Percentiles rank a stretch among this genome's conserved stretches.
phyloP scores from a whole-genome alignment of 768 basidiomycete species.

The Podaxis sp. region DNA sequence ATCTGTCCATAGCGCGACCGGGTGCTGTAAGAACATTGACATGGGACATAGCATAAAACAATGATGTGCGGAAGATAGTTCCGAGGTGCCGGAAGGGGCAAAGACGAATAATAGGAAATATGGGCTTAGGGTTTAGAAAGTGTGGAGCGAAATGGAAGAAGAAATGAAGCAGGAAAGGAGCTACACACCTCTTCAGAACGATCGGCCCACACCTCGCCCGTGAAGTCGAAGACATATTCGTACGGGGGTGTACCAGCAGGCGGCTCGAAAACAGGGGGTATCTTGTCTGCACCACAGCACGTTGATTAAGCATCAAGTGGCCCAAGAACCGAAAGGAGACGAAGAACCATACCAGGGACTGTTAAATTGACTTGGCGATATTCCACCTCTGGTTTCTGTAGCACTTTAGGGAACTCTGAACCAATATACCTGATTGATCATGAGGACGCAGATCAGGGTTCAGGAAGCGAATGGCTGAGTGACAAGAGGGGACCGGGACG shows the following conservation, averaged over 20 bases:
- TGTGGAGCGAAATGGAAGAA: constrained; percentile 12
- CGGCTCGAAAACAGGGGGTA: constrained; percentile 70
- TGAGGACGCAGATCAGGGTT: constrained; percentile 5
- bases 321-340: constrained; percentile 12
- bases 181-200: constrained; percentile 68
- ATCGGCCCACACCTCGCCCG: constrained; percentile 77
- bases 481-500: not conserved
- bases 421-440: constrained; percentile 65
- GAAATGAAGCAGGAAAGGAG: constrained; percentile 1
- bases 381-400: constrained; percentile 70
- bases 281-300: constrained; percentile 47
- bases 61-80: constrained; percentile 2
- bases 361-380: constrained; percentile 84
- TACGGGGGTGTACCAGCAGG: constrained; percentile 68
- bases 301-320: constrained; percentile 14
- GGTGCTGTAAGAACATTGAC: not conserved
- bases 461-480: not conserved
- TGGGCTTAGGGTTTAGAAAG: constrained; percentile 10
- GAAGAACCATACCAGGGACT: constrained; percentile 51
- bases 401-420: constrained; percentile 65
- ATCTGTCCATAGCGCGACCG: constrained; percentile 44
- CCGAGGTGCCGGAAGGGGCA: not conserved
- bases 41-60: not conserved
- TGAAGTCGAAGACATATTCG: constrained; percentile 82
- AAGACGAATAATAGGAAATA: not conserved